phyloP scores from a whole-genome alignment of 2,329 filamentous ascomycete species.

The Mycocentrospora acerina region DNA sequence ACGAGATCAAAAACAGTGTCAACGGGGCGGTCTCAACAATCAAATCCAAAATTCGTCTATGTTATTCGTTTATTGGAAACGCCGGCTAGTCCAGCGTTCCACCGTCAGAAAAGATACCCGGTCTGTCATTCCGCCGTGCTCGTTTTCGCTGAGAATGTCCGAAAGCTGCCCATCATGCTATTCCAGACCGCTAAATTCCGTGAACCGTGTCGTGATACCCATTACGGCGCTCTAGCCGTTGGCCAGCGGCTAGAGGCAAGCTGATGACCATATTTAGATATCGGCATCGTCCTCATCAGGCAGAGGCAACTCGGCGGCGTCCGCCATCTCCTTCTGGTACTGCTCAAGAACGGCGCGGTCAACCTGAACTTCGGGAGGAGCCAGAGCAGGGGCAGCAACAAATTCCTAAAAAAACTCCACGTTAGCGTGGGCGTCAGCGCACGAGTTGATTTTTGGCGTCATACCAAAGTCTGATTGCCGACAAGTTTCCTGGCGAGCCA shows the following conservation, averaged over 20 bases:
- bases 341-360: slow-evolving; percentile 77
- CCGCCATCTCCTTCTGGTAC: slow-evolving; percentile 87
- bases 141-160: slow-evolving; percentile 33
- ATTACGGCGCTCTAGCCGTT: slow-evolving; percentile 24
- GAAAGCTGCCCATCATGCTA: slow-evolving; percentile 17
- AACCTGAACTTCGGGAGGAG: slow-evolving; percentile 88
- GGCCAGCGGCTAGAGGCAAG: slow-evolving; percentile 19
- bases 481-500: slow-evolving; percentile 99
- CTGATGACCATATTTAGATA: slow-evolving; percentile 47
- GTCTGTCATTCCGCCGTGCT: slow-evolving; percentile 21
- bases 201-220: slow-evolving; percentile 31
- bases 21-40: too few species aligned
- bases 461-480: slow-evolving; percentile 82
- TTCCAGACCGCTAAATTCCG: slow-evolving; percentile 25
- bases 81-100: slow-evolving; percentile 38
- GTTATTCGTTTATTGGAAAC: slow-evolving; percentile 30
- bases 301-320: slow-evolving; percentile 78
- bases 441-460: slow-evolving; percentile 38
- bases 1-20: too few species aligned
- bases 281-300: slow-evolving; percentile 89
- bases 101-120: slow-evolving; percentile 21
- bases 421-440: slow-evolving; percentile 21
- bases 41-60: slow-evolving; percentile 20
- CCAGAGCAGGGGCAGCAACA: slow-evolving; percentile 90
- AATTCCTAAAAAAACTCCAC: slow-evolving; percentile 73